These are phyloP conservation scores for Skeletonema menzelii DNA, from an alignment of 108 stramenopile genomes.

Conservation along the genomic window DNA sequence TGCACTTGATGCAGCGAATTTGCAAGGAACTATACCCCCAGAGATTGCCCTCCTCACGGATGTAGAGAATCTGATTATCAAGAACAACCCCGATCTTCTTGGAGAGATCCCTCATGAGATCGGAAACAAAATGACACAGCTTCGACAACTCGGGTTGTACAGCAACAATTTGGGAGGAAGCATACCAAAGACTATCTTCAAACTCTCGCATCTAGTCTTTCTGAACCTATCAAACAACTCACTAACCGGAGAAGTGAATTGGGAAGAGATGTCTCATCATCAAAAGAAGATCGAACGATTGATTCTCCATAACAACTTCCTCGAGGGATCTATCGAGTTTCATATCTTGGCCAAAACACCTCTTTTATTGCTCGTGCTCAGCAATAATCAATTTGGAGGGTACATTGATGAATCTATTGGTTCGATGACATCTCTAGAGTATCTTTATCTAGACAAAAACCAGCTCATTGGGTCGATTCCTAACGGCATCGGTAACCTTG, in stretches of 20 bases:
- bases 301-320: conserved; percentile 33
- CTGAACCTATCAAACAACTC: conserved; percentile 32
- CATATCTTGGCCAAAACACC: conserved; percentile 44
- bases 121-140: conserved; percentile 44
- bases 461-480: conserved; percentile 62
- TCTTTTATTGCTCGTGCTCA: conserved; percentile 59
- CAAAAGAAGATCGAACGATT: conserved; percentile 19
- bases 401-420: conserved; percentile 38
- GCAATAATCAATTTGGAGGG: conserved; percentile 64
- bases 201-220: conserved; percentile 28
- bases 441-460: conserved; percentile 70
- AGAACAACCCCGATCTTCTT: conserved; percentile 60
- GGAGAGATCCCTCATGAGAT: conserved; percentile 67
- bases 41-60: conserved; percentile 47
- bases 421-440: conserved; percentile 44
- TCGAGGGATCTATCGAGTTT: conserved; percentile 41
- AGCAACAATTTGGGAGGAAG: conserved; percentile 57
- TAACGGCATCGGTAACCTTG: conserved; percentile 32
- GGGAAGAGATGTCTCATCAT: conserved; percentile 25
- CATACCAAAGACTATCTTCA: conserved; percentile 46
- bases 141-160: conserved; percentile 73
- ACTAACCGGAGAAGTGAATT: conserved; percentile 32
- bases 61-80: conserved; percentile 64
- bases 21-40: conserved; percentile 34
- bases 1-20: conserved; percentile 47